A percentile compares a stretch with the other conserved stretches of the same genome.
These are phyloP conservation scores for Solanum peruvianum DNA, from an alignment of 257 asterid species.

Conservation along the genomic window DNA sequence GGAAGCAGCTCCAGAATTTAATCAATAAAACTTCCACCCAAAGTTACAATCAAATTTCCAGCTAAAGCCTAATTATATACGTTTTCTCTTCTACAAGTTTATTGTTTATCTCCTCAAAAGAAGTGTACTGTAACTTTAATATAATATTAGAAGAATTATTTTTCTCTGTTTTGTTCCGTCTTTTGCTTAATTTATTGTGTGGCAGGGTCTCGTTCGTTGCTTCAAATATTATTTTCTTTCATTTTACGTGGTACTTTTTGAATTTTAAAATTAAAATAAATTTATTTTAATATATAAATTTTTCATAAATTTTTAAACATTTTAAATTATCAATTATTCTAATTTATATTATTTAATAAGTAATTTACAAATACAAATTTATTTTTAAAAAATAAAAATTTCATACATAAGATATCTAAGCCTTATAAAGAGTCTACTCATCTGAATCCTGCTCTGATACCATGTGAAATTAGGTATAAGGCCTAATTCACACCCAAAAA, in stretches of 20 bases:
- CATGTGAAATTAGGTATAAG: too few species aligned
- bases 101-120: not conserved
- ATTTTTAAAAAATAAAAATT: too few species aligned
- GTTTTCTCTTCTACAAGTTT: not conserved
- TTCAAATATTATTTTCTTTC: not conserved
- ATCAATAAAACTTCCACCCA: not conserved
- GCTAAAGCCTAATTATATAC: not conserved
- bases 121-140: not conserved
- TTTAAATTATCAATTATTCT: too few species aligned
- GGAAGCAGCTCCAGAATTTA: not conserved
- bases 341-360: too few species aligned
- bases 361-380: too few species aligned
- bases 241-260: too few species aligned
- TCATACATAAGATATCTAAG: too few species aligned
- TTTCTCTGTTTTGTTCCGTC: not conserved
- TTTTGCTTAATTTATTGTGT: not conserved
- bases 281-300: too few species aligned
- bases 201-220: not conserved
- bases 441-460: too few species aligned
- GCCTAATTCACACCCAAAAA: too few species aligned
- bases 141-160: not conserved
- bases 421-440: too few species aligned
- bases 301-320: accelerated
- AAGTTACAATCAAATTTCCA: not conserved
- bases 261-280: too few species aligned